Evolutionary conservation across 2,329 filamentous ascomycete species (phyloP).

Genomic region (Trichoderma aggressivum): DNA sequence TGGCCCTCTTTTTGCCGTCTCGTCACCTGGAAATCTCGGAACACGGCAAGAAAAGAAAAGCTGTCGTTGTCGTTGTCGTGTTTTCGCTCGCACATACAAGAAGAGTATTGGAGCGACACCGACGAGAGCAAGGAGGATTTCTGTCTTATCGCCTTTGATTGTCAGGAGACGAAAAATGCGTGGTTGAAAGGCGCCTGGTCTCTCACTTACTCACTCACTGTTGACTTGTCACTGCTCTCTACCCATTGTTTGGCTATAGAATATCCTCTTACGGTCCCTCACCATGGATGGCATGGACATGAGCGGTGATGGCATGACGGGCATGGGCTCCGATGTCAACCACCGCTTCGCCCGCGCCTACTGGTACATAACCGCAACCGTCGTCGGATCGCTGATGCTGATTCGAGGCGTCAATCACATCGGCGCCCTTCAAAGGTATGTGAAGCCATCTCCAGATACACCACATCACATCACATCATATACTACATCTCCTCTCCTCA

Average conservation of each 20-base stretch:
- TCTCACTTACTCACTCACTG: not conserved
- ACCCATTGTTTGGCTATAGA: not conserved
- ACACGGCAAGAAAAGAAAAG: not conserved
- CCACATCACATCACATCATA: not conserved
- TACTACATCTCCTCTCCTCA: no score
- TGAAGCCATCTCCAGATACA: not conserved
- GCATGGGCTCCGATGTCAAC: slow-evolving; percentile 44
- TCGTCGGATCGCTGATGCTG: slow-evolving; percentile 41
- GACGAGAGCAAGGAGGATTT: not conserved
- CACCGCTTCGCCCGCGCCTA: slow-evolving; percentile 51
- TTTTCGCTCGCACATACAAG: not conserved
- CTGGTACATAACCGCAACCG: slow-evolving; percentile 57
- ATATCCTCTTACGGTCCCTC: not conserved
- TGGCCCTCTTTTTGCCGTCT: not conserved
- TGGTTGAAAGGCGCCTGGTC: not conserved
- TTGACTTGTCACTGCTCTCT: not conserved
- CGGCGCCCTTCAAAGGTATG: slow-evolving; percentile 42
- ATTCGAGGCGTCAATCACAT: slow-evolving; percentile 44
- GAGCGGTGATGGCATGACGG: slow-evolving; percentile 32
- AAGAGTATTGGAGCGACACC: not conserved
- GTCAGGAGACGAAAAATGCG: not conserved
- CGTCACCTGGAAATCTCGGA: not conserved
- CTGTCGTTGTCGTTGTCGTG: no score
- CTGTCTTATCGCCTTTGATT: not conserved
- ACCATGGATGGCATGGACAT: slow-evolving; percentile 22